Evolutionary conservation across 2,329 filamentous ascomycete species (phyloP), one percentile per base, ranked within the genome.

Genomic region (Hymenoscyphus linearis): DNA sequence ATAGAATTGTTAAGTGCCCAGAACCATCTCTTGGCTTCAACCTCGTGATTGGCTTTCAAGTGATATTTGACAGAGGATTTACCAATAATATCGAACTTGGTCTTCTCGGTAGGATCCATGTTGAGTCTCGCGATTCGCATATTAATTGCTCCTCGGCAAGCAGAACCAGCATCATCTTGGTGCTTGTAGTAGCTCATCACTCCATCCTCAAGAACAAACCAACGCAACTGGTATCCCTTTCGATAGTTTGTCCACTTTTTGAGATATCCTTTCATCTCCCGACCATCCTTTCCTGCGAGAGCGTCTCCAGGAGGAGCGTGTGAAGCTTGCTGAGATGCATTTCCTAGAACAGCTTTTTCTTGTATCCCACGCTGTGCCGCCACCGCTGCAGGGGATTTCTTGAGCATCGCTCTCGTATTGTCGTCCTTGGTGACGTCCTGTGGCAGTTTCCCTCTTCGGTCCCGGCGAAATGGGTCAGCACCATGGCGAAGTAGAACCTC

Each of bases 211-310:
- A 99, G 84, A 14, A 98, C 95, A 73, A 99, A 99, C 93, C 93
- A 99, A 63, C 95, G 84, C 65, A 99, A 76, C 77, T 99, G 96
- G 78, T 97, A 99, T 9, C 95, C 95, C 72, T 90, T 93, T 25
- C 93, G 93, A 74, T 99, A 99, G 74, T 99, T 99, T 55, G 95
- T 99, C 95, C 95, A 99, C 75, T 99, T 99, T 78, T 97, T 98
- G 60, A 99, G 80, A 74, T 98, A 99, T 6, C 95, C 95, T 78
- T 96, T 97, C 90, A 99, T 98, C 76, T 98, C 93, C 55, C 93
- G 84, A 18, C 90, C 89, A 72, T 99, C 95, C 67, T 93, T 92
- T 16, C 89, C 88, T 27, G 89, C 89, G 62, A 86, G 74, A 22
- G 84, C 79, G 66, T 89, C 83, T 10, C 82, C 79, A 16, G 86